Conservation (phyloP, 768 basidiomycete genomes). For the Xerocomus potaroensis region DNA sequence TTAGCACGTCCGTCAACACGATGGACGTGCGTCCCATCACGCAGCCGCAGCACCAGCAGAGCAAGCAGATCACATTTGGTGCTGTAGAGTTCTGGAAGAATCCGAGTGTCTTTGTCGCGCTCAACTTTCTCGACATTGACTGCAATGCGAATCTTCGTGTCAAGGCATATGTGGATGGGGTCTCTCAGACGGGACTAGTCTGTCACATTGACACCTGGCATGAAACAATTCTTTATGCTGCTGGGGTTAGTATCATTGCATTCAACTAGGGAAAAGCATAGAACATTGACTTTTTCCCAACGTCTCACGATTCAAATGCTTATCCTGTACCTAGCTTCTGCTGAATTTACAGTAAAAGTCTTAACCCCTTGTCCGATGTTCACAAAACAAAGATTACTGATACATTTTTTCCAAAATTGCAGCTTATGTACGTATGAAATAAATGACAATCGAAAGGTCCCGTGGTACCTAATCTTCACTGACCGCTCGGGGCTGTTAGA, state of each 20-base stretch:
- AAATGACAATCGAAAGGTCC: no score
- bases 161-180: slow-evolving; percentile 6
- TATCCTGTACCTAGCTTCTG: no score
- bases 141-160: slow-evolving; percentile 10
- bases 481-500: no score
- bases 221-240: slow-evolving; percentile 3
- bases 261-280: neutral
- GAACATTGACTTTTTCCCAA: no score
- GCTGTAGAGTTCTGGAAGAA: slow-evolving; percentile 9
- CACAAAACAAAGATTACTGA: no score
- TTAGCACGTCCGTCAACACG: slow-evolving; percentile 12
- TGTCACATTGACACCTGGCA: slow-evolving; percentile 13
- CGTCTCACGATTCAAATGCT: neutral
- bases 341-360: no score
- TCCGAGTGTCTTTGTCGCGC: slow-evolving; percentile 17
- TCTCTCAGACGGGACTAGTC: slow-evolving; percentile 1
- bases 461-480: no score
- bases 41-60: slow-evolving; percentile 3
- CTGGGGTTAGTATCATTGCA: neutral
- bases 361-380: no score
- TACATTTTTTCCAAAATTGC: no score
- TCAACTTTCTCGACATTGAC: slow-evolving; percentile 13
- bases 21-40: neutral
- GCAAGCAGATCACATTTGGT: slow-evolving; percentile 6
- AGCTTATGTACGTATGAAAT: no score